Conservation (phyloP, 2,329 filamentous ascomycete genomes). For the Didymella exigua region DNA sequence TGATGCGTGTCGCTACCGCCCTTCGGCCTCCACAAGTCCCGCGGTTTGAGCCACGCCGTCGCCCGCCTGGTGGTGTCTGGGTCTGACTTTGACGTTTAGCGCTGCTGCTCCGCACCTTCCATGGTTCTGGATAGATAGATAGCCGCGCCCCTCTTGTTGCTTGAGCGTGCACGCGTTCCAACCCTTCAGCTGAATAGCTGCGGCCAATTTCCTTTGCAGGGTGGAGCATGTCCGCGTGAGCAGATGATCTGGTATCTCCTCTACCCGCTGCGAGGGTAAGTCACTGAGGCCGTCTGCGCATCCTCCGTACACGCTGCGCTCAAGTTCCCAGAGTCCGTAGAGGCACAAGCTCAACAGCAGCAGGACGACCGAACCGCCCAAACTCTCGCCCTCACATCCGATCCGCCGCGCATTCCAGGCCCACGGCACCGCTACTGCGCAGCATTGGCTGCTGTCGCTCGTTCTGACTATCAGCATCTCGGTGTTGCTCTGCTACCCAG, state of each 20-base stretch:
- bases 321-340: constrained; percentile 5
- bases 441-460: constrained; percentile 75
- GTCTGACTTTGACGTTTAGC: constrained; percentile 5
- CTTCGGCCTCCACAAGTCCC: constrained; percentile 20
- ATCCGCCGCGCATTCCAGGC: constrained; percentile 68
- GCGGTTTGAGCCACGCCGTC: constrained; percentile 24
- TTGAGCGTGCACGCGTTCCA: constrained; percentile 35
- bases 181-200: constrained; percentile 29
- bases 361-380: constrained; percentile 76
- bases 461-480: constrained; percentile 75
- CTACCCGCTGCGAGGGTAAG: constrained; percentile 77
- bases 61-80: constrained; percentile 16
- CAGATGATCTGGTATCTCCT: constrained; percentile 77
- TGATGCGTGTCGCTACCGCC: constrained; percentile 29
- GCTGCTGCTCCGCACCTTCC: constrained; percentile 16
- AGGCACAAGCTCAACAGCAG: constrained; percentile 14
- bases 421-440: constrained; percentile 72
- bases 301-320: not conserved
- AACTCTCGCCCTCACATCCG: constrained; percentile 67
- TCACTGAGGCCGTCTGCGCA: constrained; percentile 26
- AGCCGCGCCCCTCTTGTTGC: constrained; percentile 25
- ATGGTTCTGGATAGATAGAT: constrained; percentile 26
- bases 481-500: constrained; percentile 73
- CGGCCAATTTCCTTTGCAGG: constrained; percentile 10
- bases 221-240: constrained; percentile 32